These are phyloP conservation scores for Cetradonia linearis DNA, from an alignment of 495 filamentous ascomycete genomes.

Conservation along the genomic window DNA sequence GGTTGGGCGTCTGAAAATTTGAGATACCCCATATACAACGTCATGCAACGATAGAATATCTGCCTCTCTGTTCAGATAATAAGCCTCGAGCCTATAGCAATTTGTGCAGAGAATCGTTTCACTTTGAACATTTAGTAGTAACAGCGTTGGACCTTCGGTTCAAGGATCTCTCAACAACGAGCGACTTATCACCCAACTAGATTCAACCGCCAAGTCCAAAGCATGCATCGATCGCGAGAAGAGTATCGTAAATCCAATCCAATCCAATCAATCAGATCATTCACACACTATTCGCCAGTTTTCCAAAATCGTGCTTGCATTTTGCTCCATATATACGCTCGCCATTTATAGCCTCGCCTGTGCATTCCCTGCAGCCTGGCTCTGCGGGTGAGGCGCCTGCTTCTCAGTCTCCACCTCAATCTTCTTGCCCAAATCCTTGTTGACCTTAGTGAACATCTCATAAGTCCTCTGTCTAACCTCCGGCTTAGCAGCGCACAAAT, in stretches of 20 bases:
- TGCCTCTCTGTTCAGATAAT: background rate
- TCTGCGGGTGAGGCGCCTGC: constrained; percentile 21
- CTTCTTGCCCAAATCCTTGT: constrained; percentile 25
- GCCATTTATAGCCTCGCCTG: constrained; percentile 17
- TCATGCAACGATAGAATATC: background rate
- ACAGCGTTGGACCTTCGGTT: no score
- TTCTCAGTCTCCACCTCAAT: constrained; percentile 23
- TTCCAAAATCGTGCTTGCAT: background rate
- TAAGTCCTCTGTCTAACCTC: constrained; percentile 49
- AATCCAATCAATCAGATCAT: background rate
- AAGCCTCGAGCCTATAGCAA: no score
- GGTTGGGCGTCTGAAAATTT: background rate
- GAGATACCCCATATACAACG: background rate
- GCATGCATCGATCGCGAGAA: background rate
- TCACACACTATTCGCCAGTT: background rate
- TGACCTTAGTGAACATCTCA: constrained; percentile 36
- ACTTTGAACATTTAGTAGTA: no score
- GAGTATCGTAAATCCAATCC: background rate
- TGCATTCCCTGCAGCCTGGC: constrained; percentile 21
- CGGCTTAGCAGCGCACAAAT: constrained; percentile 40
- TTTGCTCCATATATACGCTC: background rate
- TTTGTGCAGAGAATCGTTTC: no score
- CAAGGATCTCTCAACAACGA: background rate
- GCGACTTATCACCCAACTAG: background rate
- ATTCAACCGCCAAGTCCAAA: background rate